Conservation (phyloP, 2,329 filamentous ascomycete species). For the Colletotrichum truncatum region DNA sequence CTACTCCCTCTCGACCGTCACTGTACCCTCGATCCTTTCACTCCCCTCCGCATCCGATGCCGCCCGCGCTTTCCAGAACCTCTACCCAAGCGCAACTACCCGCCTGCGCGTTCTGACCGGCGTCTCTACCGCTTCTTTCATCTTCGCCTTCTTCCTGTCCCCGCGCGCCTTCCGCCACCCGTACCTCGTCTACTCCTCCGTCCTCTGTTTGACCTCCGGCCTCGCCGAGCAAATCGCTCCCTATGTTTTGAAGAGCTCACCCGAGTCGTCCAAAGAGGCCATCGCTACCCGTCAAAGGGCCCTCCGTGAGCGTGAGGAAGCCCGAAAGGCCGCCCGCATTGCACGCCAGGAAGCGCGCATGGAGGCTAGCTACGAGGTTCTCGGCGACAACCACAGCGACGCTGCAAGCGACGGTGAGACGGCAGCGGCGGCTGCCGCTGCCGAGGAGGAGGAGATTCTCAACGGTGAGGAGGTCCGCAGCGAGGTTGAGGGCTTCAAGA, state of each 20-base stretch:
- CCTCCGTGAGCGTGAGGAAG: constrained; percentile 37
- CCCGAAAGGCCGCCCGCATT: constrained; percentile 38
- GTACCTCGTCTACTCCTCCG: constrained; percentile 86
- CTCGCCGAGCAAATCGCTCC: constrained; percentile 60
- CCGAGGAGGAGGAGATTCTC: constrained; percentile 53
- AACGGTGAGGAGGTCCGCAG: constrained; percentile 71
- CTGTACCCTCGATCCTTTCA: constrained; percentile 81
- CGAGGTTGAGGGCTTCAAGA: constrained; percentile 64
- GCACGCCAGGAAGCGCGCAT: constrained; percentile 53
- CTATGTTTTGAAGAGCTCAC: constrained; percentile 44
- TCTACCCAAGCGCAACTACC: constrained; percentile 69
- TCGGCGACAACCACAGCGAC: constrained; percentile 63
- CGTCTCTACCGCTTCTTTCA: constrained; percentile 75
- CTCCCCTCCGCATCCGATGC: constrained; percentile 81
- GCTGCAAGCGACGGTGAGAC: constrained; percentile 58
- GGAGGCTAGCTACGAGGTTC: constrained; percentile 78
- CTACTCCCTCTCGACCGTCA: constrained; percentile 81
- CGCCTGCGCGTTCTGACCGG: constrained; percentile 75
- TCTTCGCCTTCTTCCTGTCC: constrained; percentile 81
- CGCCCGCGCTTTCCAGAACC: constrained; percentile 74
- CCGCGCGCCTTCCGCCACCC: constrained; percentile 82
- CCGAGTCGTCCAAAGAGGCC: constrained; percentile 36
- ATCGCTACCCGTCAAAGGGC: constrained; percentile 35
- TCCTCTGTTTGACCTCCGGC: constrained; percentile 72
- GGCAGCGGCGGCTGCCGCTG: constrained; percentile 41